Conservation (phyloP, 2,329 filamentous ascomycete species). For the Davidsoniella australis region DNA sequence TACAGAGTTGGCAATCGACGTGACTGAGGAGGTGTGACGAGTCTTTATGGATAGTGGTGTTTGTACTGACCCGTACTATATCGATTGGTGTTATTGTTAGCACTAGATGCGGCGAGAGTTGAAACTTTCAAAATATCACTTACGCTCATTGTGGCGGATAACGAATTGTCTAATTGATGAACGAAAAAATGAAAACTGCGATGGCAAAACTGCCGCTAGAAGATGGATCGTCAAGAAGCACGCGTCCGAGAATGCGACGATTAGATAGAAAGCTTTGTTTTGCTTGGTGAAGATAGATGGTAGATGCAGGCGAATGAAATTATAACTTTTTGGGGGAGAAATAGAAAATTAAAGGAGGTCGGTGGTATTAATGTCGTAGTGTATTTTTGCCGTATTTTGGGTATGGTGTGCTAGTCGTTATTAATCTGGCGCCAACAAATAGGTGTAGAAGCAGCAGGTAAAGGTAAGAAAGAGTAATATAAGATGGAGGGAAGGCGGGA, state of each 20-base stretch:
- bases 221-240: too few relatives aligned
- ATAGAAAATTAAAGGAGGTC: constrained; percentile 11
- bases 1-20: not conserved
- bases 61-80: constrained; percentile 37
- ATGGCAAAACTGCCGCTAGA: too few relatives aligned
- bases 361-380: not conserved
- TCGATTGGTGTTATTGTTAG: not conserved
- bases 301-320: not conserved
- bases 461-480: not conserved
- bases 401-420: too few relatives aligned
- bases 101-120: not conserved
- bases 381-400: not conserved
- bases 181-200: too few relatives aligned
- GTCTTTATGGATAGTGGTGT: not conserved
- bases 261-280: not conserved
- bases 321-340: not conserved
- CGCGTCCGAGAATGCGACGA: too few relatives aligned
- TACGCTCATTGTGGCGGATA: too few relatives aligned
- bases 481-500: not conserved
- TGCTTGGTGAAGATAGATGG: not conserved
- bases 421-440: not conserved
- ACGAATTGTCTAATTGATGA: too few relatives aligned
- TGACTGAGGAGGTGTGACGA: not conserved
- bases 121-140: too few relatives aligned
- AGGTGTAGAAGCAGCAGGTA: not conserved